Evolutionary conservation across 2,329 filamentous ascomycete species (phyloP).

Genomic region (Paraphoma sp.): DNA sequence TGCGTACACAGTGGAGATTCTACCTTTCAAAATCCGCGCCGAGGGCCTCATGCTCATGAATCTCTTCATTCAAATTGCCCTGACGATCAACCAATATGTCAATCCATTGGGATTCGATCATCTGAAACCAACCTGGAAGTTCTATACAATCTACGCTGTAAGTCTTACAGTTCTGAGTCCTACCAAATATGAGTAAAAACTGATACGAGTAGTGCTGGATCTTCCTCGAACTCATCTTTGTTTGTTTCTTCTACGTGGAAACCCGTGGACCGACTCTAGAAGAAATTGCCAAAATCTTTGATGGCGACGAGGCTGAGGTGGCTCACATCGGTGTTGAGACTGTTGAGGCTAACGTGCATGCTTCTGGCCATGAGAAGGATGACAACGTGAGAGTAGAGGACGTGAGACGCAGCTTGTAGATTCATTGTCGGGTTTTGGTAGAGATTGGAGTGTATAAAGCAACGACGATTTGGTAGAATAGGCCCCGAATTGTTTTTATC

Average conservation of each 20-base stretch:
- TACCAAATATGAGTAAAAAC: too few species aligned
- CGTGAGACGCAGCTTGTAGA: neutral
- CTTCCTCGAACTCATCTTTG: slow-evolving; percentile 65
- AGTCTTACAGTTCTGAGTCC: too few species aligned
- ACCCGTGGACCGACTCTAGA: slow-evolving; percentile 66
- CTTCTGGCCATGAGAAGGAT: slow-evolving; percentile 35
- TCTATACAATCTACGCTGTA: slow-evolving; percentile 72
- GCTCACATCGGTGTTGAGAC: slow-evolving; percentile 33
- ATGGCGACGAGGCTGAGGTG: slow-evolving; percentile 64
- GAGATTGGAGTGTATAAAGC: too few species aligned
- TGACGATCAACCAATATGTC: slow-evolving; percentile 67
- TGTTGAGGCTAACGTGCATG: slow-evolving; percentile 20
- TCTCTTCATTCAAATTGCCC: slow-evolving; percentile 64
- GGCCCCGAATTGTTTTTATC: too few species aligned
- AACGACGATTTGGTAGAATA: too few species aligned
- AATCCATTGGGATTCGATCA: slow-evolving; percentile 53
- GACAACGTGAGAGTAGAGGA: neutral
- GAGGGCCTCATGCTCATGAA: slow-evolving; percentile 65
- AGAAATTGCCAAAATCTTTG: slow-evolving; percentile 73
- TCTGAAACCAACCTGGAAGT: slow-evolving; percentile 57
- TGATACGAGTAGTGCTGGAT: too few species aligned
- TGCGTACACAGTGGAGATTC: slow-evolving; percentile 59
- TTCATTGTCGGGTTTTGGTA: too few species aligned
- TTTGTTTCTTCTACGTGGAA: slow-evolving; percentile 73
- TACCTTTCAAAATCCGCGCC: slow-evolving; percentile 57